Base-by-base conservation (phyloP, 768 basidiomycete species). In the Amanita inopinata region DNA sequence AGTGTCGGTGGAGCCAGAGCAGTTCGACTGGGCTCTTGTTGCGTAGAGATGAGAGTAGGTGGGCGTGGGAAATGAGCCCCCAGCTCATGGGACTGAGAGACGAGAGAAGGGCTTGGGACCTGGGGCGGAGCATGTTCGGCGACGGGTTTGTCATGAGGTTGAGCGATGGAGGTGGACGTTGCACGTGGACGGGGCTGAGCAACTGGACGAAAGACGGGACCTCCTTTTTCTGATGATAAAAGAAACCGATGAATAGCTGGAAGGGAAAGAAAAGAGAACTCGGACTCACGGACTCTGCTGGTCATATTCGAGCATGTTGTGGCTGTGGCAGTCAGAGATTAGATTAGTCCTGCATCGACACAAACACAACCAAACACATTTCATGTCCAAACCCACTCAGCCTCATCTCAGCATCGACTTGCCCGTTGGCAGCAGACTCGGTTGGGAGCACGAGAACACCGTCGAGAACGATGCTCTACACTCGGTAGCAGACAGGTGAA, bases 201-300 rank as follows among this genome's bases (percentile, higher is more conserved):
- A 3, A 82, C 67, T n/a, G 83, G 83, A 53, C 71, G 73, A 51
- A 87, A 87, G 41, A 84, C 57, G 4, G 77, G 70, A 5, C 71
- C 66, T 11, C 83, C 83, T 56, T 87, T 87, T 56, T 86, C 83
- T 87, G 51, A 14, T n/a, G n/a, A 41, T 28, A n/a, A 19, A 28
- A 4, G 19, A 2, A 2, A 17, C 20, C 9, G 34, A 14, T 35
- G 27, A 37, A 20, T 27, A n/a, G 24, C 3, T 25, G 19, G 34
- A 7, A 10, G 5, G 25, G 11, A 19, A 3, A 3, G 23, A 18
- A 22, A 12, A 31, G 14, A 2, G 17, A 37, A 11, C 20, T 7
- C 7, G n/a, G 34, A 83, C 83, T 73, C 55, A 86, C 83, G 83
- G 56, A 75, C 73, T 57, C 73, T 65, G 49, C 69, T 73, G 25